phyloP scores from a whole-genome alignment of 2,329 filamentous ascomycete genomes.

The Periconia digitata region DNA sequence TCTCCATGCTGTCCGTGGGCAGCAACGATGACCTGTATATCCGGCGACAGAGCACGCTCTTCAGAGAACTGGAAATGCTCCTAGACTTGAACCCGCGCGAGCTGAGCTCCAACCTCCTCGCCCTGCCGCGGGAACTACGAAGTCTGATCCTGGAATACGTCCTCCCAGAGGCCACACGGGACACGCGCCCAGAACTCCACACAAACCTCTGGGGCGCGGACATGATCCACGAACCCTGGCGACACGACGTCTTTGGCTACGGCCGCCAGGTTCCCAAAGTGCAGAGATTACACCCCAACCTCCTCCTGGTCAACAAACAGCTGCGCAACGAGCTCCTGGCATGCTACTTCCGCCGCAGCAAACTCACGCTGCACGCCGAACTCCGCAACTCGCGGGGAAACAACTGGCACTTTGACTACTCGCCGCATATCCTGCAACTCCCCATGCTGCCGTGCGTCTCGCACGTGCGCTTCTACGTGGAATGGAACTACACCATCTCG shows the following conservation, averaged over 20 bases:
- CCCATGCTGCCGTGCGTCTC: slow-evolving; percentile 31
- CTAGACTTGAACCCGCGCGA: slow-evolving; percentile 37
- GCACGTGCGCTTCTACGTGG: slow-evolving; percentile 37
- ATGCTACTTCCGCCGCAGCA: slow-evolving; percentile 30
- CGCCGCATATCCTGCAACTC: slow-evolving; percentile 35
- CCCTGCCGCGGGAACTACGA: slow-evolving; percentile 33
- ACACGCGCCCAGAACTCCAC: slow-evolving; percentile 31
- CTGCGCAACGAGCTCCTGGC: slow-evolving; percentile 31
- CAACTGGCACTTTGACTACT: slow-evolving; percentile 37
- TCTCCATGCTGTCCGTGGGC: slow-evolving; percentile 25
- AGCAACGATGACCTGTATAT: slow-evolving; percentile 32
- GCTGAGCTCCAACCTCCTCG: slow-evolving; percentile 33
- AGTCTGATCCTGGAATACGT: slow-evolving; percentile 29
- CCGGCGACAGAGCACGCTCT: slow-evolving; percentile 36
- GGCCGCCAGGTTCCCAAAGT: slow-evolving; percentile 23
- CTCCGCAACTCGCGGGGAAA: slow-evolving; percentile 32
- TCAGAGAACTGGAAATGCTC: slow-evolving; percentile 36
- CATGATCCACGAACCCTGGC: slow-evolving; percentile 38
- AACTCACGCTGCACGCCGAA: slow-evolving; percentile 38
- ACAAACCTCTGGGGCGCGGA: slow-evolving; percentile 40
- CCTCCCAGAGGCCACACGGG: slow-evolving; percentile 17
- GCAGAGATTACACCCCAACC: slow-evolving; percentile 20
- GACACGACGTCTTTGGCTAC: slow-evolving; percentile 38
- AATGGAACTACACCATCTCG: slow-evolving; percentile 37
- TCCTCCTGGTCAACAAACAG: slow-evolving; percentile 35